Base-by-base conservation (phyloP, 2,329 filamentous ascomycete genomes). In the Ophiostoma sp. region DNA sequence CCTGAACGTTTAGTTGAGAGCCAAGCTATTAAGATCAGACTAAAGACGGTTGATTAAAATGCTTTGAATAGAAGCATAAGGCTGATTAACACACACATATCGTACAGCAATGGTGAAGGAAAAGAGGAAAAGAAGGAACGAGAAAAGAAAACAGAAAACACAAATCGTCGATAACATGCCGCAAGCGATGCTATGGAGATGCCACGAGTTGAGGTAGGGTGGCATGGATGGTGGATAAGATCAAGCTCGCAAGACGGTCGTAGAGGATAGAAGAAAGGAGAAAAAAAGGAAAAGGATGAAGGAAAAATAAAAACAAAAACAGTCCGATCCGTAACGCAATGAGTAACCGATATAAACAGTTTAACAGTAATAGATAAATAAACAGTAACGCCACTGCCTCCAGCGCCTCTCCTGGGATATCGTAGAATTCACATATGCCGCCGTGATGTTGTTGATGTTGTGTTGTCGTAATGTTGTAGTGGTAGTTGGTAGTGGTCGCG, bases 361-460 rank as follows among this genome's bases (percentile, higher is more conserved):
- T 5, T 27, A 27, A 4, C 7, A 27, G 49, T 11, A 47, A 66
- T 45, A 58, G 38, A 60, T 27, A 40, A 49, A 44, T 60, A 62
- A 14, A 60, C 8, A n/a, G 27, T 40, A 60, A 60, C 55, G 55
- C 55, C 55, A 4, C 55, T 60, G 55, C 38, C 16, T 9, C 9
- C 38, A 42, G 60, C 60, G 40, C 60, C 38, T n/a, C 14, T 14
- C 27, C 55, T 36, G 40, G 60, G 60, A 63, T 63, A 63, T 63
- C 52, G 42, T 58, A 18, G 38, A 6, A 16, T 55, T 38, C 7
- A 42, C 52, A 14, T 62, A 66, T 69, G 79, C 83, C 36, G 84
- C 16, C 47, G 47, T 14, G 47, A 27, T 42, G 42, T 8, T 45
- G 42, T 45, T 63, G 27, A 62, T 42, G 45, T 40, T 8, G 2